Evolutionary conservation across 352 stramenopile species (phyloP), one percentile per base, ranked within the genome.

Genomic region (Pythium plurisporium): DNA sequence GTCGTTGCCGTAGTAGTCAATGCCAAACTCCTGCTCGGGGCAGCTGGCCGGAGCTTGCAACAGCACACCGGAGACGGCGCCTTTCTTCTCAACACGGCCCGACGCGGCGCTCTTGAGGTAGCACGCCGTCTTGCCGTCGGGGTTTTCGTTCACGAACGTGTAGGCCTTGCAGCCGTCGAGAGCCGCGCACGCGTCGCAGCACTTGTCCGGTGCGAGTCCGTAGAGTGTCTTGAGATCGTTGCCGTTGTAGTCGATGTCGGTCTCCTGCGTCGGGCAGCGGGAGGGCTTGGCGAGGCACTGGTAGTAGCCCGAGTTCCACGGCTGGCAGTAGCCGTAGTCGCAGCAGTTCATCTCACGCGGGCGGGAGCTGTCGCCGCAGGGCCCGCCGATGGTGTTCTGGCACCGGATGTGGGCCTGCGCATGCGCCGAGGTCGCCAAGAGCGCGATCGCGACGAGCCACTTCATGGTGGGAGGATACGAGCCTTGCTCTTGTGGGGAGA

Each of bases 231-330:
- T 55, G 36, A 81, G 37, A 48, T 80, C 73, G 45, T 75, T 76
- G 48, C 72, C 74, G 31, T 69, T 70, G 67, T 73, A 81, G 56
- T 86, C 68, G 33, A 82, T 58, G 29, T 79, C 73, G 5, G 72
- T 73, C 41, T 76, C 72, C 31, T 79, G 70, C 1, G 25, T 61
- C 1, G 65, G 60, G 27, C 76, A 86, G 26, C 69, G 65, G 19
- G 41, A 30, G 4, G 69, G 73, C 9, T 62, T 65, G 41, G 52
- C 42, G 10, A 81, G 41, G 52, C 76, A 86, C 41, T 86, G 76
- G 64, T 87, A 86, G 70, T 86, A 86, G 6, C 62, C 55, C 2
- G 59, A 58, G 58, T 85, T 84, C 72, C 78, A 86, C 41, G 78
- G 78, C 65, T 85, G 75, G 61, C 77, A 87, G 64, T 82, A 87